Percentiles rank a stretch among this genome's conserved stretches.
phyloP scores from a whole-genome alignment of 179 eudicot genomes.

The Silene noctiflora region DNA sequence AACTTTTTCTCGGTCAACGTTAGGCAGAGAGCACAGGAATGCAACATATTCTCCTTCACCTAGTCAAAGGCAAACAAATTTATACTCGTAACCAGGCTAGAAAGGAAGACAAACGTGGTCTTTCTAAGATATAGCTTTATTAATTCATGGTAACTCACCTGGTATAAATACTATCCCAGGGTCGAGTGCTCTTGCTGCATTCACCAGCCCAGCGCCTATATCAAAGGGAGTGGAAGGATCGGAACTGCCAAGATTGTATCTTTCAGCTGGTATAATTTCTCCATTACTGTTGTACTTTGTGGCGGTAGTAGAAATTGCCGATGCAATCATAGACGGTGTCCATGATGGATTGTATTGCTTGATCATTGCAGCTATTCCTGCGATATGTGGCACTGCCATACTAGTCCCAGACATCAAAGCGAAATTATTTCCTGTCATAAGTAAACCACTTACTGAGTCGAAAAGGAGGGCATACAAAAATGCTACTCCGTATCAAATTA shows the following conservation, averaged over 20 bases:
- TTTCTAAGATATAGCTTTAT: background rate
- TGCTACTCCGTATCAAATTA: too few species aligned
- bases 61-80: conserved; percentile 27
- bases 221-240: conserved; percentile 74
- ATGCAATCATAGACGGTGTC: conserved; percentile 87
- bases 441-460: background rate
- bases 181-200: conserved; percentile 53
- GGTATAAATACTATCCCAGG: conserved; percentile 73
- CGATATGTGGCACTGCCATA: conserved; percentile 94
- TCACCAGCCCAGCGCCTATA: conserved; percentile 75
- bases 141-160: conserved; percentile 30
- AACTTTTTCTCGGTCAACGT: conserved; percentile 41
- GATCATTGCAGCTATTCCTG: conserved; percentile 86
- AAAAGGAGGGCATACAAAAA: background rate
- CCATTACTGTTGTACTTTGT: conserved; percentile 51
- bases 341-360: conserved; percentile 72
- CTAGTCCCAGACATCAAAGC: conserved; percentile 89
- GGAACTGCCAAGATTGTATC: conserved; percentile 40
- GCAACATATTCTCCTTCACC: conserved; percentile 72
- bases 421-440: conserved; percentile 50
- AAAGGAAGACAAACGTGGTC: too few species aligned
- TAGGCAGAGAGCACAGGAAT: conserved; percentile 81
- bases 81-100: too few species aligned
- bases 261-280: conserved; percentile 73
- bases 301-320: conserved; percentile 87